Evolutionary conservation across 176 grass and related monocot species (phyloP).

Genomic region (Eremochloa ophiuroides): DNA sequence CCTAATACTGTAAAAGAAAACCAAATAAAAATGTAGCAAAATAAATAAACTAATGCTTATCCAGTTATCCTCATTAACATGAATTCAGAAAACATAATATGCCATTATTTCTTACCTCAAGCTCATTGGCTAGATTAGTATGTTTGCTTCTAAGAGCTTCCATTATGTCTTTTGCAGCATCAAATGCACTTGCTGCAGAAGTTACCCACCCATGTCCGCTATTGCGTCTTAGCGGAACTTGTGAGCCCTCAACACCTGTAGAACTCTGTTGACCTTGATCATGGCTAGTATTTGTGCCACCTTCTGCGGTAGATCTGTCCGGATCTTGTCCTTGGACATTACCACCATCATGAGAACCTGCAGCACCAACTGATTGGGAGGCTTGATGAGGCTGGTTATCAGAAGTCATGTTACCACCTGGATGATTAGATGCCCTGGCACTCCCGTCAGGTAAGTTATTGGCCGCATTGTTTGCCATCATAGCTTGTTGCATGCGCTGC

Average conservation of each 20-base stretch:
- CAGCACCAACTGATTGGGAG: conserved; percentile 44
- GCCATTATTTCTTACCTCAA: conserved; percentile 39
- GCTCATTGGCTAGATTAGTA: conserved; percentile 57
- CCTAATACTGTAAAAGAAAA: neutral
- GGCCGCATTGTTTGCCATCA: conserved; percentile 61
- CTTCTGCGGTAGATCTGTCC: conserved; percentile 65
- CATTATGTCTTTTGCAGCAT: conserved; percentile 99
- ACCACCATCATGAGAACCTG: conserved; percentile 68
- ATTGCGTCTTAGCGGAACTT: conserved; percentile 57
- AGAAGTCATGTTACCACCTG: conserved; percentile 53
- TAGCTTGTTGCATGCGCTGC: conserved; percentile 92
- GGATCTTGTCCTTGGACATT: conserved; percentile 70
- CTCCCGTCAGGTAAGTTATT: conserved; percentile 50
- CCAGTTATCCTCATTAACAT: neutral
- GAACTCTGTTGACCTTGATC: conserved; percentile 75
- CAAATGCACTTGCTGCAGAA: conserved; percentile 93
- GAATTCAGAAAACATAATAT: conserved; percentile 1
- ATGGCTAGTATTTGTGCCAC: conserved; percentile 46
- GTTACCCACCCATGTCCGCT: conserved; percentile 66
- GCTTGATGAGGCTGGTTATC: conserved; percentile 64
- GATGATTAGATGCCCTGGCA: conserved; percentile 22
- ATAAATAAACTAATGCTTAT: neutral
- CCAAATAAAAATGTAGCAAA: neutral
- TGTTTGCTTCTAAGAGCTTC: conserved; percentile 97
- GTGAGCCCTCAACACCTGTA: conserved; percentile 46